These are phyloP conservation scores for Solanum hybrid DNA, from an alignment of 305 asterid species.

Conservation along the genomic window DNA sequence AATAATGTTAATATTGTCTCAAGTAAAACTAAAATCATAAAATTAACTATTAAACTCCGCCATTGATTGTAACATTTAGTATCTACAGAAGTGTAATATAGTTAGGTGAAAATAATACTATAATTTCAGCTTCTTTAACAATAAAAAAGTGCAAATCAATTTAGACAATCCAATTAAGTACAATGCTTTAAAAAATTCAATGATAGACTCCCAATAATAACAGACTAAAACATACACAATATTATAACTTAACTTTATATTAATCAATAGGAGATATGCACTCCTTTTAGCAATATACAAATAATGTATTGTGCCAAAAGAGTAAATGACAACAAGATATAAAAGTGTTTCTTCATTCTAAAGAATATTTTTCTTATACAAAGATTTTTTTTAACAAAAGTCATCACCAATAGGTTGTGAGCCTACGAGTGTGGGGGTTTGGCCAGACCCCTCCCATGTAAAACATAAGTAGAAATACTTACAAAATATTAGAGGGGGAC, in stretches of 20 bases:
- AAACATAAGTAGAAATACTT: background rate
- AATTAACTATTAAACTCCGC: background rate
- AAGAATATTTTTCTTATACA: background rate
- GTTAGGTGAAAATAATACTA: background rate
- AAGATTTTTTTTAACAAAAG: background rate
- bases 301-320: background rate
- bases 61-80: background rate
- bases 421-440: background rate
- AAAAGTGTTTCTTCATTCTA: background rate
- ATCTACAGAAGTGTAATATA: background rate
- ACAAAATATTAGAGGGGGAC: background rate
- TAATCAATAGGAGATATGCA: background rate
- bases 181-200: background rate
- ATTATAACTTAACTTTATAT: background rate
- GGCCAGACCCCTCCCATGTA: background rate
- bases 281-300: background rate
- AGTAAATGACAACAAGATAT: background rate
- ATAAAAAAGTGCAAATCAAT: background rate
- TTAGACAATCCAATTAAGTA: background rate
- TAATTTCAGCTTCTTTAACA: background rate
- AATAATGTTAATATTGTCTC: background rate
- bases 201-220: background rate
- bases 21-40: background rate
- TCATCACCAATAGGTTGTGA: background rate
- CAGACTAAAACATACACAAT: background rate